Base-by-base conservation (phyloP, 2,329 filamentous ascomycete genomes). In the Aspergillus bombycis region DNA sequence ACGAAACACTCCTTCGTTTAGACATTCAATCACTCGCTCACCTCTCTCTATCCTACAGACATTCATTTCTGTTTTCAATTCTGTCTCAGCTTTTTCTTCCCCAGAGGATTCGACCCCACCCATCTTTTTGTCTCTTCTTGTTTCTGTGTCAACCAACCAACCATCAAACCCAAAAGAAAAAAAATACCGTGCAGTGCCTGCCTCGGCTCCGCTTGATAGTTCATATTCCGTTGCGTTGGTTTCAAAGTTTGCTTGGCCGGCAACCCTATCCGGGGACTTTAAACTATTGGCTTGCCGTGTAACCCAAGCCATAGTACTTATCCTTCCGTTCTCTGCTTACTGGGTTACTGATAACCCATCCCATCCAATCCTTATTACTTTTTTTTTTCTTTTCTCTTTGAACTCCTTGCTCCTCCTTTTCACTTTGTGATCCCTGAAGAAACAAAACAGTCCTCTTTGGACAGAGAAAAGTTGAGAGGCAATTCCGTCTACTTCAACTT, bases 251-350 rank as follows among this genome's bases (percentile, higher is more conserved):
- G 53, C 59, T 61, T 57, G 55, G 53, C 46, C 43, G 38, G 53
- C 59, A 61, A 61, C 30, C 23, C 59, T 46, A 50, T 55, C 21
- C 41, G 30, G 32, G 28, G 53, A 46, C 41, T 34, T 57, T 48
- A 26, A 58, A 61, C 59, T 61, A 41, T 48, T 57, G 59, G 26
- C 36, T 52, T 57, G 11, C 53, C 53, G 59, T 61, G 43, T 54
- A 61, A 43, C 59, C 59, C 6, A 32, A 52, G 48, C 48, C 48
- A 52, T 48, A 28, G 26, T 28, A 52, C 48, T 23, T 32, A 52
- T 30, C 50, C 48, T 60, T 43, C 36, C 48, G 38, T 43, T 34
- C 41, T 43, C 36, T 41, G 26, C 26, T 60, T 14, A 28, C 26
- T 28, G 28, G 48, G 28, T 52, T 52, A 16, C 45, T 41, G 34